A percentile compares a stretch with the other conserved stretches of the same genome.
These are phyloP conservation scores for Anthracocystis panici-leucophaei DNA, from an alignment of 1,284 basidiomycete genomes.

Conservation along the genomic window DNA sequence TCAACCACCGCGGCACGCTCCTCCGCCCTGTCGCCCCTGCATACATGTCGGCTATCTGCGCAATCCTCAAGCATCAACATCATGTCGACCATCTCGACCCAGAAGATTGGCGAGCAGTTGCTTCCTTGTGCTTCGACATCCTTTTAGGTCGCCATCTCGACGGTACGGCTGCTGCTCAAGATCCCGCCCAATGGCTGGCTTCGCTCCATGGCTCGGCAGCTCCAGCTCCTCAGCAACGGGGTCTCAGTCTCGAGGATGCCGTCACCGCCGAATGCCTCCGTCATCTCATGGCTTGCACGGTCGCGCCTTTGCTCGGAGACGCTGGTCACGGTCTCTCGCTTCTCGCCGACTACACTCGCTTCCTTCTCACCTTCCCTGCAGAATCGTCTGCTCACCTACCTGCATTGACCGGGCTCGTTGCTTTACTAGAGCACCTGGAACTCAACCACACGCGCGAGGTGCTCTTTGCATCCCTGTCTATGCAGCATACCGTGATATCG, in stretches of 20 bases:
- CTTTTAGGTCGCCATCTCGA: conserved; percentile 45
- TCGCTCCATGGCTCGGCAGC: neutral
- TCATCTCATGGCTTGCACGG: conserved; percentile 34
- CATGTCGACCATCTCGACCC: conserved; percentile 83
- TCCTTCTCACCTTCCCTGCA: conserved; percentile 34
- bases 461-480: conserved; percentile 20
- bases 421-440: conserved; percentile 46
- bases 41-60: conserved; percentile 82
- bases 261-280: conserved; percentile 48
- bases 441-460: conserved; percentile 48
- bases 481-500: conserved; percentile 18
- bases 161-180: neutral
- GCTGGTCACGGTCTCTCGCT: conserved; percentile 33
- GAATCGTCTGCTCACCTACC: conserved; percentile 58
- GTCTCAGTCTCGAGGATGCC: conserved; percentile 53
- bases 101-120: conserved; percentile 77
- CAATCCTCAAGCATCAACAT: conserved; percentile 76
- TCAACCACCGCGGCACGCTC: conserved; percentile 75
- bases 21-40: conserved; percentile 79
- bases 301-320: conserved; percentile 43
- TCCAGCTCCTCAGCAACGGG: conserved; percentile 1
- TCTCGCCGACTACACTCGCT: conserved; percentile 49
- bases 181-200: conserved; percentile 22
- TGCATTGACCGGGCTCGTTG: conserved; percentile 47
- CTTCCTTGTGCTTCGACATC: conserved; percentile 77